These are phyloP conservation scores for Sphagnum fallax DNA, from an alignment of 228 moss, liverwort and hornwort species.

Conservation along the genomic window DNA sequence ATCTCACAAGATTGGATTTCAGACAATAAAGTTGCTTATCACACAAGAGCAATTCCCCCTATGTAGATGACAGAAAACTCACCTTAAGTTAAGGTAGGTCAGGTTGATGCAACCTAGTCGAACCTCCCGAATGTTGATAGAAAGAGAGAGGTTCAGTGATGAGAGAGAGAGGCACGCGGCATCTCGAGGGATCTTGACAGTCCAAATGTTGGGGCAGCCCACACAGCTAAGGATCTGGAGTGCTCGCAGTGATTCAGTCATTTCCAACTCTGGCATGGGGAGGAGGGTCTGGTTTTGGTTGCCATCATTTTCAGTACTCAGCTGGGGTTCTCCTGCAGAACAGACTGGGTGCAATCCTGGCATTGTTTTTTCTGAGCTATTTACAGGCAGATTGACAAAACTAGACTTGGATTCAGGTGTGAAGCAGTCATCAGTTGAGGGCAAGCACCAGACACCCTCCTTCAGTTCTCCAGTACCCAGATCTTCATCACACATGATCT, in stretches of 20 bases:
- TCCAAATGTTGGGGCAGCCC: slow-evolving; percentile 84
- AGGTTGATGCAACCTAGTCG: slow-evolving; percentile 71
- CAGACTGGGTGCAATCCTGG: not conserved
- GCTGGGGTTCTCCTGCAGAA: not conserved
- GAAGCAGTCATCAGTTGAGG: not conserved
- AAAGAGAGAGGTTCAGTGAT: slow-evolving; percentile 78
- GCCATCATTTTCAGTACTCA: not conserved
- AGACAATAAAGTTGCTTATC: not conserved
- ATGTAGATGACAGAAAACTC: not conserved
- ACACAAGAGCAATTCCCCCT: not conserved
- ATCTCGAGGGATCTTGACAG: slow-evolving; percentile 52
- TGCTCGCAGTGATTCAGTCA: slow-evolving; percentile 34
- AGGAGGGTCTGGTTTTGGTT: not conserved
- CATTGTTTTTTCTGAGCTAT: not conserved
- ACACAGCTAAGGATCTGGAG: slow-evolving; percentile 89
- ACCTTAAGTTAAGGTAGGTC: slow-evolving; percentile 85
- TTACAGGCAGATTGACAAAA: not conserved
- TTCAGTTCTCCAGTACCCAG: not conserved
- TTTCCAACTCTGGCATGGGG: slow-evolving; percentile 16
- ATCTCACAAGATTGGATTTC: too few relatives aligned
- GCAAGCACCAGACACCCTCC: not conserved
- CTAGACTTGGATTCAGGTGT: not conserved
- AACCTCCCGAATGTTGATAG: slow-evolving; percentile 84
- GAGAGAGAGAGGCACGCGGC: slow-evolving; percentile 77
- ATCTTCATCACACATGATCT: not conserved